phyloP scores from a whole-genome alignment of 768 basidiomycete species.

The Kondoa subrosea region DNA sequence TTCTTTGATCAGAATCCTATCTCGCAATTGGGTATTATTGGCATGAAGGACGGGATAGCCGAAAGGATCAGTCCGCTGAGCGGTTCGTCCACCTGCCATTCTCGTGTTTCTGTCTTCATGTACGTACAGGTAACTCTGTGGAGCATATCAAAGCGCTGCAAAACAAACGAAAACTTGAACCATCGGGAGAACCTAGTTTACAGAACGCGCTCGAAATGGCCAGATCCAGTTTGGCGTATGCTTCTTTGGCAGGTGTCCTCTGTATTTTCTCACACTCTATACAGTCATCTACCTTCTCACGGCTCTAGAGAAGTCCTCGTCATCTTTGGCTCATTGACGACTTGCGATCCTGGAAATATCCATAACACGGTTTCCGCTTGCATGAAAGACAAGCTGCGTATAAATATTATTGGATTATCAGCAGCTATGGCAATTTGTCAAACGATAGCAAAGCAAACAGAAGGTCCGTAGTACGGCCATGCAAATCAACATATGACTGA shows the following conservation, averaged over 20 bases:
- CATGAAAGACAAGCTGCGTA: slow-evolving; percentile 60
- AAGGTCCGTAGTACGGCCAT: slow-evolving; percentile 59
- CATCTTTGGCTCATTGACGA: slow-evolving; percentile 87
- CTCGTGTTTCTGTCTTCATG: background rate
- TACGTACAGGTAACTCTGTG: slow-evolving; percentile 65
- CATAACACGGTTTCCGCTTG: slow-evolving; percentile 83
- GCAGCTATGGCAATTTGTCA: slow-evolving; percentile 98
- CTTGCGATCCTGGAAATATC: slow-evolving; percentile 91
- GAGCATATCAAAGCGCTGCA: slow-evolving; percentile 72
- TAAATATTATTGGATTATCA: slow-evolving; percentile 81
- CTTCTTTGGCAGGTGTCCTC: background rate
- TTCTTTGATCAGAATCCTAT: slow-evolving; percentile 99
- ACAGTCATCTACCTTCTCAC: slow-evolving; percentile 87
- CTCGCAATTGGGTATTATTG: slow-evolving; percentile 87
- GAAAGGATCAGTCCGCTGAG: slow-evolving; percentile 85
- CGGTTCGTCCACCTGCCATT: slow-evolving; percentile 40
- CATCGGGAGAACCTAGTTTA: slow-evolving; percentile 78
- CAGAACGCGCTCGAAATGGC: slow-evolving; percentile 99
- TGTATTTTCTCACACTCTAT: slow-evolving; percentile 5
- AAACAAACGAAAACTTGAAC: slow-evolving; percentile 74
- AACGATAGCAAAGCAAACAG: slow-evolving; percentile 75
- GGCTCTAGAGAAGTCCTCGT: slow-evolving; percentile 89
- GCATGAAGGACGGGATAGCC: slow-evolving; percentile 75
- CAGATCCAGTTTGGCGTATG: slow-evolving; percentile 72
- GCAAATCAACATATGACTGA: background rate